These are phyloP conservation scores for Calonectria ilicicola DNA, from an alignment of 2,329 filamentous ascomycete genomes.

Conservation along the genomic window DNA sequence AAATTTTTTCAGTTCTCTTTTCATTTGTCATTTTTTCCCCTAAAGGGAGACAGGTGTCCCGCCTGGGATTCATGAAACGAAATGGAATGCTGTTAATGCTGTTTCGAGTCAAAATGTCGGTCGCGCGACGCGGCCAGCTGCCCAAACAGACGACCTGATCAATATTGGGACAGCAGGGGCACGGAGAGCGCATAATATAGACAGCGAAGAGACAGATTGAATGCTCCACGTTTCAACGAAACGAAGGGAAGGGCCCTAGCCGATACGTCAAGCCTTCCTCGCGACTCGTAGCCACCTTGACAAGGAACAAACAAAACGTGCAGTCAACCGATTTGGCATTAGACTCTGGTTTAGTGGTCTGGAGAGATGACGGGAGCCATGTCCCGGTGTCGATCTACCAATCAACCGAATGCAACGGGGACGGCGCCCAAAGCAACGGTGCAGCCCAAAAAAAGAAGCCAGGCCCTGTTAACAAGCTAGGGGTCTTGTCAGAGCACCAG, in stretches of 20 bases:
- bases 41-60: not conserved
- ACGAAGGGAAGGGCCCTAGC: slow-evolving; percentile 22
- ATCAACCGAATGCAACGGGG: slow-evolving; percentile 38
- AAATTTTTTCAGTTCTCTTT: too few species aligned
- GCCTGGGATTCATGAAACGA: slow-evolving; percentile 16
- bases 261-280: slow-evolving; percentile 30
- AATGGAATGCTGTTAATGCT: not conserved
- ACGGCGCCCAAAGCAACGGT: slow-evolving; percentile 36
- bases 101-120: slow-evolving; percentile 6
- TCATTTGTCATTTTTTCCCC: too few species aligned
- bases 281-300: slow-evolving; percentile 26
- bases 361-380: slow-evolving; percentile 37
- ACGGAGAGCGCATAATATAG: not conserved
- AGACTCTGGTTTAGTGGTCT: slow-evolving; percentile 18
- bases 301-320: slow-evolving; percentile 39
- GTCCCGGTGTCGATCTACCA: slow-evolving; percentile 42
- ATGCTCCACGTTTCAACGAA: slow-evolving; percentile 40
- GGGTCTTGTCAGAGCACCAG: slow-evolving; percentile 39
- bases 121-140: not conserved
- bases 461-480: slow-evolving; percentile 18
- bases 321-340: slow-evolving; percentile 41
- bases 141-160: slow-evolving; percentile 9
- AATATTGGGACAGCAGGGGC: not conserved
- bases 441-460: slow-evolving; percentile 37
- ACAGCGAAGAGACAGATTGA: not conserved